Percentiles rank a stretch among this genome's conserved stretches.
phyloP scores from a whole-genome alignment of 2,329 filamentous ascomycete genomes.

The Ustulina deusta region DNA sequence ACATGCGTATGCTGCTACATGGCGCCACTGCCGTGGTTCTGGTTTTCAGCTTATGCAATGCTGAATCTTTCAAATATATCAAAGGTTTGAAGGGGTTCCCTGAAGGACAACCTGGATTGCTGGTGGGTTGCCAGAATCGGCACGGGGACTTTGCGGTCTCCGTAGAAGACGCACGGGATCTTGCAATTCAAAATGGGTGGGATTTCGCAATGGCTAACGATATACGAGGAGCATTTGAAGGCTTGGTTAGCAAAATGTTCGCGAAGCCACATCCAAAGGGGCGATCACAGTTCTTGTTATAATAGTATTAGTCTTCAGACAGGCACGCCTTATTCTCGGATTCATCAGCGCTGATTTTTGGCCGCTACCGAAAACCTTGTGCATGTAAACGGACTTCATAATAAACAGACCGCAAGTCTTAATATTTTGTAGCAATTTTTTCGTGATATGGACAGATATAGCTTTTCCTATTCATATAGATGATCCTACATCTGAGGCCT shows the following conservation, averaged over 20 bases:
- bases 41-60: constrained; percentile 1
- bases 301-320: not conserved
- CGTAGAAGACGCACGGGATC: not conserved
- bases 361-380: not conserved
- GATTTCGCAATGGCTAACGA: not conserved
- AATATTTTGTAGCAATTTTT: not conserved
- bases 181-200: constrained; percentile 14
- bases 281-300: not conserved
- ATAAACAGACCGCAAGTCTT: not conserved
- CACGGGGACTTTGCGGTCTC: not conserved
- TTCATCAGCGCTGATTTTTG: not conserved
- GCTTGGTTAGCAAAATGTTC: constrained; percentile 9
- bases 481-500: not conserved
- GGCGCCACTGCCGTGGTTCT: not conserved
- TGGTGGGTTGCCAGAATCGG: constrained; percentile 4
- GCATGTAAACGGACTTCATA: no score
- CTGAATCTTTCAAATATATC: constrained; percentile 9
- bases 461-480: not conserved
- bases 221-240: constrained; percentile 7
- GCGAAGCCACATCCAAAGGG: not conserved
- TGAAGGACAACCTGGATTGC: constrained; percentile 7
- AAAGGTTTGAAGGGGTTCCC: constrained; percentile 11
- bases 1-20: constrained; percentile 3
- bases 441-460: not conserved
- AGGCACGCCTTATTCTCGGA: not conserved